A percentile compares a stretch with the other conserved stretches of the same genome.
Conservation (phyloP, 1,139 yeast genomes). For the Sugiyamaella neomexicana region DNA sequence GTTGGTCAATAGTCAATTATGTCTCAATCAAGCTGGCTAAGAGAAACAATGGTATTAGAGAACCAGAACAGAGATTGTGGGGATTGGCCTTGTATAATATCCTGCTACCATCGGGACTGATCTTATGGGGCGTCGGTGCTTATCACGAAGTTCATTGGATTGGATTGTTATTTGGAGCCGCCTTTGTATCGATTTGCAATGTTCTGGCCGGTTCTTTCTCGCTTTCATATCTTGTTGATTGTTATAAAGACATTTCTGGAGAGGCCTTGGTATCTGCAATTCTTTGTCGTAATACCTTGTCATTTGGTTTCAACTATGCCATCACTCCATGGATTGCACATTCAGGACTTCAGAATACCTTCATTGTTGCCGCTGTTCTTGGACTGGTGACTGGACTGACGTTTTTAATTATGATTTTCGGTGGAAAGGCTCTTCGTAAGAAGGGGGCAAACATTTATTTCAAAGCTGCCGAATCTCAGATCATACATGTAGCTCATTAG, state of each 20-base stretch:
- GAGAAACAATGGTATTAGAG: slow-evolving; percentile 64
- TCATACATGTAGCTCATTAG: slow-evolving; percentile 18
- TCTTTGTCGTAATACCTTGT: slow-evolving; percentile 42
- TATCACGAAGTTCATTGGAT: slow-evolving; percentile 63
- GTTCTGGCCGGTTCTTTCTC: slow-evolving; percentile 55
- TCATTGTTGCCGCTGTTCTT: slow-evolving; percentile 48
- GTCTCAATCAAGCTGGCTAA: slow-evolving; percentile 69
- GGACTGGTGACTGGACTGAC: slow-evolving; percentile 47
- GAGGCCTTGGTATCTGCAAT: slow-evolving; percentile 51
- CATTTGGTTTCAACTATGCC: slow-evolving; percentile 52
- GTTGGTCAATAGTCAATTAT: slow-evolving; percentile 53
- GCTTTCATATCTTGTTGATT: slow-evolving; percentile 55
- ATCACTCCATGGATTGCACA: slow-evolving; percentile 51
- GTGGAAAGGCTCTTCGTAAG: slow-evolving; percentile 32
- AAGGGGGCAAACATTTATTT: slow-evolving; percentile 21
- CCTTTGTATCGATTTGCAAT: slow-evolving; percentile 53
- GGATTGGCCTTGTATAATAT: slow-evolving; percentile 62
- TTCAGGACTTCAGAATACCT: slow-evolving; percentile 48
- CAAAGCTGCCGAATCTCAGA: slow-evolving; percentile 17
- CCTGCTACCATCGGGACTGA: slow-evolving; percentile 67
- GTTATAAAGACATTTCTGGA: slow-evolving; percentile 55
- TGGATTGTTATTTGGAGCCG: slow-evolving; percentile 43
- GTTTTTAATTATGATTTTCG: slow-evolving; percentile 43
- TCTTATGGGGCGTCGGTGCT: slow-evolving; percentile 78
- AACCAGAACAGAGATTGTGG: slow-evolving; percentile 77